Conservation (phyloP, 1,139 yeast species). For the Suhomyces guaymorum region DNA sequence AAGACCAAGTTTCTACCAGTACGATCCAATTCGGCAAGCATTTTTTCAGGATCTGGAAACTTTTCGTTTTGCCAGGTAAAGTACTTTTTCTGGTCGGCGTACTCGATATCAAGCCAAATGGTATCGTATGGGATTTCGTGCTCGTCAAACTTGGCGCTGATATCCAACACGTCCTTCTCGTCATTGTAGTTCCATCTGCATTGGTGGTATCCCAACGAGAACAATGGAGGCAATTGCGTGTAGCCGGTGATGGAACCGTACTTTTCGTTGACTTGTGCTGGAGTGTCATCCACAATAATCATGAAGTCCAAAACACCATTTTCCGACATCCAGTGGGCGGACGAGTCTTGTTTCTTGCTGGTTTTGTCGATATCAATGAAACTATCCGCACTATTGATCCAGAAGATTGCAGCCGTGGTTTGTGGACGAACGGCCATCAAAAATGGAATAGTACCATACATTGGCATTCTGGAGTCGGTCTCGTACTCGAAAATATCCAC, state of each 20-base stretch:
- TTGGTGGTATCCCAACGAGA: conserved; percentile 79
- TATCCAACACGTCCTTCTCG: conserved; percentile 75
- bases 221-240: conserved; percentile 72
- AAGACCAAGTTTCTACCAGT: conserved; percentile 82
- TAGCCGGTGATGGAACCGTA: conserved; percentile 79
- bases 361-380: conserved; percentile 69
- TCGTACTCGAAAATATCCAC: conserved; percentile 96
- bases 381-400: conserved; percentile 94
- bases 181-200: conserved; percentile 97
- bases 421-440: conserved; percentile 67
- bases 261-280: conserved; percentile 57
- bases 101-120: conserved; percentile 95
- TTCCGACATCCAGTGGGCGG: conserved; percentile 93
- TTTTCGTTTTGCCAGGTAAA: conserved; percentile 83
- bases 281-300: conserved; percentile 63
- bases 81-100: conserved; percentile 80
- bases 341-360: conserved; percentile 24
- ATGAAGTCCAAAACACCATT: conserved; percentile 79
- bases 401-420: conserved; percentile 73
- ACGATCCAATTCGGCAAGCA: conserved; percentile 63
- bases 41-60: conserved; percentile 72
- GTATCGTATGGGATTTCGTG: conserved; percentile 82
- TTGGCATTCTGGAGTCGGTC: conserved; percentile 75
- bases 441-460: conserved; percentile 94
- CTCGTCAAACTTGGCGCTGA: conserved; percentile 69